Evolutionary conservation across 1,139 yeast species (phyloP), one percentile per base, ranked within the genome.

Genomic region (Yamadazyma pseudoaaseri): DNA sequence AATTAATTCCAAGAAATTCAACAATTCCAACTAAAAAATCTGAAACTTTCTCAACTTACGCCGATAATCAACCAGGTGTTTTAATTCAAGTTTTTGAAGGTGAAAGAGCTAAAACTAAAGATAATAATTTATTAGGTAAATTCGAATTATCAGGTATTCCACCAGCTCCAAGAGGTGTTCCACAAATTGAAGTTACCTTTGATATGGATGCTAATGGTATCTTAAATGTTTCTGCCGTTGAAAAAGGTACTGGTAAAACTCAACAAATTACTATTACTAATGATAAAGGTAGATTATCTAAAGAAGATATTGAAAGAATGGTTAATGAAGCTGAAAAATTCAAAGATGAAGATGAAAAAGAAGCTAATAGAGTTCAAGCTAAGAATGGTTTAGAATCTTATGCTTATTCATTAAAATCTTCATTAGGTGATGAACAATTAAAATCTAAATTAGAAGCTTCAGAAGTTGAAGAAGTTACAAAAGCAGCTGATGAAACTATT

Each of bases 21-120:
- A 90, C 98, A 63, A 97, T 92, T 55, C 98, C 98, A 73, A 92
- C 97, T 70, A 86, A 90, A 75, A 92, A 92, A 89, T 86, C 96
- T 79, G 86, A 97, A 81, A 92, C 97, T 60, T 92, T 92, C 95
- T 90, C 98, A 74, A 92, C 98, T 62, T 96, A 86, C 65, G 96
- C 86, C 65, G 98, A 92, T 83, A 92, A 87, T 83, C 98, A 92
- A 79, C 90, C 97, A 69, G 87, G 96, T 58, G 98, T 92, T 57
- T 95, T 87, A 72, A 90, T 92, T 96, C 98, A 97, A 73, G 97
- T 92, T 49, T 92, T 90, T 90, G 97, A 92, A 77, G 98, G 98
- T 84, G 98, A 92, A 79, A 96, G 98, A 81, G 96, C 89, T 65
- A 92, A 90, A 95, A 90, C 97, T 81, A 69, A 87, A 56, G 97